Evolutionary conservation across 2,329 filamentous ascomycete genomes (phyloP).

Genomic region (Pseudocercospora ulei): DNA sequence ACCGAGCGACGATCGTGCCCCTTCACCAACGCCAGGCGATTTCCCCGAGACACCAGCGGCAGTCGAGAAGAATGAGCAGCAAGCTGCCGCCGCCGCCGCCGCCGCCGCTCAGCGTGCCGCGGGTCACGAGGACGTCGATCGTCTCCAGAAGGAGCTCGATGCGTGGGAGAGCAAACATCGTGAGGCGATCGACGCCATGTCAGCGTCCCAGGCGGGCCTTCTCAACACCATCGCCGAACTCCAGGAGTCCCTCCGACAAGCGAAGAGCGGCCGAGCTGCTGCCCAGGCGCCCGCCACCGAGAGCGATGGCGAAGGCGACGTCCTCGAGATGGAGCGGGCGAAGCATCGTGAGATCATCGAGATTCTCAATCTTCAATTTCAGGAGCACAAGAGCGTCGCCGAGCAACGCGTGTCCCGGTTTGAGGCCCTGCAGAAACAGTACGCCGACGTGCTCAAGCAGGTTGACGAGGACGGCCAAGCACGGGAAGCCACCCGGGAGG

Average conservation of each 20-base stretch:
- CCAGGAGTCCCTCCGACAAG: slow-evolving; percentile 48
- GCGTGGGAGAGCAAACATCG: slow-evolving; percentile 70
- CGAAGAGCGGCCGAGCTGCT: slow-evolving; percentile 28
- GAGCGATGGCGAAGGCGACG: slow-evolving; percentile 21
- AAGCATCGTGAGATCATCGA: slow-evolving; percentile 47
- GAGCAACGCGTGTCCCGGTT: slow-evolving; percentile 59
- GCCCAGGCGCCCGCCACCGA: slow-evolving; percentile 4
- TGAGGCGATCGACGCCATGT: slow-evolving; percentile 58
- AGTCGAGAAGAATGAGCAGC: slow-evolving; percentile 28
- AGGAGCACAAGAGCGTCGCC: slow-evolving; percentile 69
- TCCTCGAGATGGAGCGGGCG: slow-evolving; percentile 36
- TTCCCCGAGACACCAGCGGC: slow-evolving; percentile 35
- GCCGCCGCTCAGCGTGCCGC: slow-evolving; percentile 18
- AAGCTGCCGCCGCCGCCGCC: slow-evolving; percentile 22
- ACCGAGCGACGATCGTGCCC: slow-evolving; percentile 17
- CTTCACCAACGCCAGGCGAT: slow-evolving; percentile 33
- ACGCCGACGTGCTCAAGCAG: slow-evolving; percentile 56
- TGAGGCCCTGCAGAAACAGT: slow-evolving; percentile 61
- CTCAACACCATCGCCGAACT: slow-evolving; percentile 62
- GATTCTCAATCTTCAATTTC: slow-evolving; percentile 60
- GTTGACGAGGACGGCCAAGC: slow-evolving; percentile 57
- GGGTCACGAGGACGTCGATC: slow-evolving; percentile 46
- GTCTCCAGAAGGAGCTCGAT: slow-evolving; percentile 61
- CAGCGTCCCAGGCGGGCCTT: slow-evolving; percentile 62
- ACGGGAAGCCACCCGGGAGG: slow-evolving; percentile 48